Evolutionary conservation across 805 yeast genomes (phyloP).

Genomic region (Torulaspora maleeae): DNA sequence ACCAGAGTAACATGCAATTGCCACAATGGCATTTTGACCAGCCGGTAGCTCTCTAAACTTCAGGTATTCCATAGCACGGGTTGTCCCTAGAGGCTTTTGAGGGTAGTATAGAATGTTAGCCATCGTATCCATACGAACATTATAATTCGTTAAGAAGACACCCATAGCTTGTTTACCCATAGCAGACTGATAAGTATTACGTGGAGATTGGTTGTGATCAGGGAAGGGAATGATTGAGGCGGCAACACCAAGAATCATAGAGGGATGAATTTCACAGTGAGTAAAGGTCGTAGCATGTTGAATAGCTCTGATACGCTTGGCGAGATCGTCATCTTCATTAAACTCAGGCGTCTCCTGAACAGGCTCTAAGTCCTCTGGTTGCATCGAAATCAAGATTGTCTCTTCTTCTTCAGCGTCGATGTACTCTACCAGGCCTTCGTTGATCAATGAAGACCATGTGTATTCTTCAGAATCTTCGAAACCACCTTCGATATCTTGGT

Average conservation of each 20-base stretch:
- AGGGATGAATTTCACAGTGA: conserved; percentile 98
- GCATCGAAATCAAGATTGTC: conserved; percentile 97
- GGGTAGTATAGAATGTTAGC: conserved; percentile 96
- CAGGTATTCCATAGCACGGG: conserved; percentile 95
- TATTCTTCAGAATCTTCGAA: conserved; percentile 52
- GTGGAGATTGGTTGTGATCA: conserved; percentile 98
- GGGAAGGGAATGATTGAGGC: conserved; percentile 99
- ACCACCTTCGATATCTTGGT: conserved; percentile 49
- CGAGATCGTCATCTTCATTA: conserved; percentile 45
- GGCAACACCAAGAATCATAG: conserved; percentile 97
- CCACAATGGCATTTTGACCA: conserved; percentile 98
- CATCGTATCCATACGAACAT: conserved; percentile 99
- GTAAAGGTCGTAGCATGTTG: conserved; percentile 81
- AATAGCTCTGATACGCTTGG: conserved; percentile 77
- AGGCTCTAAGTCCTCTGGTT: conserved; percentile 90
- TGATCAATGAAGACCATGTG: conserved; percentile 82
- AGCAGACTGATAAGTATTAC: conserved; percentile 98
- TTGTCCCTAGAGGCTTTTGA: conserved; percentile 96
- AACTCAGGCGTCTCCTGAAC: conserved; percentile 44
- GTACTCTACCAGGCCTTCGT: conserved; percentile 87
- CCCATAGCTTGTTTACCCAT: conserved; percentile 99
- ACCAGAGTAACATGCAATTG: conserved; percentile 96
- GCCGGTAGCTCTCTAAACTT: conserved; percentile 98
- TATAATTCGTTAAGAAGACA: conserved; percentile 89
- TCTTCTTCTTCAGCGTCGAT: conserved; percentile 99